These are phyloP conservation scores for Graphium sp. DNA, from an alignment of 2,329 filamentous ascomycete species.

Conservation along the genomic window DNA sequence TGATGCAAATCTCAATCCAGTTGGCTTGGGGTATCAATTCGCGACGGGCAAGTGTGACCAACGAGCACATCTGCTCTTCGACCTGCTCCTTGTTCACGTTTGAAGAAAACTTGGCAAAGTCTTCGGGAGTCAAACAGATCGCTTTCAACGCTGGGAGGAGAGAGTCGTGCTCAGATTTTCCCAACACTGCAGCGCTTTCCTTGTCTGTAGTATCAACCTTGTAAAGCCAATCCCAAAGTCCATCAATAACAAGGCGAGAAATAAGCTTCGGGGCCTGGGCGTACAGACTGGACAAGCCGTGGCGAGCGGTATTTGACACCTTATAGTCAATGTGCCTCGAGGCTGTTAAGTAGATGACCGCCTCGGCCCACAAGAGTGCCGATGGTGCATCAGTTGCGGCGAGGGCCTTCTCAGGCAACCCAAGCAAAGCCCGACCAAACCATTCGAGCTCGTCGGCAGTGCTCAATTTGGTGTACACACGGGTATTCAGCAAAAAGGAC, in stretches of 20 bases:
- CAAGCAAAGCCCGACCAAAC: slow-evolving; percentile 53
- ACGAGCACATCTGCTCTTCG: slow-evolving; percentile 54
- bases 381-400: too few relatives aligned
- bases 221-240: slow-evolving; percentile 67
- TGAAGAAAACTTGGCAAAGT: slow-evolving; percentile 24
- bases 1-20: slow-evolving; percentile 83
- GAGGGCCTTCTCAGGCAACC: slow-evolving; percentile 31
- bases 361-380: slow-evolving; percentile 65
- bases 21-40: slow-evolving; percentile 61
- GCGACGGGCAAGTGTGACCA: slow-evolving; percentile 63
- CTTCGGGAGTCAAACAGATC: slow-evolving; percentile 43
- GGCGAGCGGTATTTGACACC: slow-evolving; percentile 45
- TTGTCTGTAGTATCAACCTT: slow-evolving; percentile 55
- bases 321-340: slow-evolving; percentile 41
- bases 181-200: slow-evolving; percentile 51
- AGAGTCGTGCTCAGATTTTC: slow-evolving; percentile 47
- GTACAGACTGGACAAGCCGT: slow-evolving; percentile 49
- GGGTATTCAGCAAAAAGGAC: slow-evolving; percentile 72
- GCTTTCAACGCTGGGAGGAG: slow-evolving; percentile 44
- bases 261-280: slow-evolving; percentile 36
- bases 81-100: slow-evolving; percentile 27
- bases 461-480: slow-evolving; percentile 67
- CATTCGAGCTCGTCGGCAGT: slow-evolving; percentile 63
- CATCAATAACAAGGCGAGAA: slow-evolving; percentile 47
- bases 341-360: slow-evolving; percentile 63